phyloP scores from a whole-genome alignment of 495 filamentous ascomycete species.

The Penicillium steckii region DNA sequence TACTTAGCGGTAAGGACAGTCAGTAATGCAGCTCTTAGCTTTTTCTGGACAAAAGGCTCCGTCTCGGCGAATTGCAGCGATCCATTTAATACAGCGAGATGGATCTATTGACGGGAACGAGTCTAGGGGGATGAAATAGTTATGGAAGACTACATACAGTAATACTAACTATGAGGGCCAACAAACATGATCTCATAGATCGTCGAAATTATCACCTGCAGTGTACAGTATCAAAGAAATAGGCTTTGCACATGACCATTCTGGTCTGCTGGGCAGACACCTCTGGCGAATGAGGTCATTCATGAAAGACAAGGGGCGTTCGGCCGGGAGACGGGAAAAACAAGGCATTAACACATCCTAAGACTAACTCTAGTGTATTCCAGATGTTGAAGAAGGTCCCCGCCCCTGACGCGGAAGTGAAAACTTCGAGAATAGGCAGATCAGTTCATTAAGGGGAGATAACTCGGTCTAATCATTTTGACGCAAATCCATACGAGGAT shows the following conservation, averaged over 20 bases:
- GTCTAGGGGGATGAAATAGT: too few relatives aligned
- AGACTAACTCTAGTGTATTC: too few relatives aligned
- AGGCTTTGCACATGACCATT: neutral
- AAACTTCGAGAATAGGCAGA: too few relatives aligned
- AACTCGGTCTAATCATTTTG: too few relatives aligned
- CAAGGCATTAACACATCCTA: neutral
- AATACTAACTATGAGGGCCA: neutral
- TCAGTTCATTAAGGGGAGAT: too few relatives aligned
- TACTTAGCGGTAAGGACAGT: too few relatives aligned
- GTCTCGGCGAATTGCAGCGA: neutral
- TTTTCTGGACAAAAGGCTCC: neutral
- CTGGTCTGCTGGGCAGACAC: neutral
- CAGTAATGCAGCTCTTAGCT: neutral
- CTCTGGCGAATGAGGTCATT: neutral
- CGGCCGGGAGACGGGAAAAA: neutral
- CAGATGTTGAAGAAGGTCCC: too few relatives aligned
- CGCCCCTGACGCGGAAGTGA: too few relatives aligned
- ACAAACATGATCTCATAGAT: neutral
- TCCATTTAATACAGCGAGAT: neutral
- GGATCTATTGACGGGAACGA: too few relatives aligned
- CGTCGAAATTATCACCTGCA: neutral
- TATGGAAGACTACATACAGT: too few relatives aligned
- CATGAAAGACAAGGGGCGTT: neutral
- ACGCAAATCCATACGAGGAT: too few relatives aligned
- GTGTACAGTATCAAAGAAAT: neutral